phyloP scores from a whole-genome alignment of 768 basidiomycete species.

The Collybia sp. region DNA sequence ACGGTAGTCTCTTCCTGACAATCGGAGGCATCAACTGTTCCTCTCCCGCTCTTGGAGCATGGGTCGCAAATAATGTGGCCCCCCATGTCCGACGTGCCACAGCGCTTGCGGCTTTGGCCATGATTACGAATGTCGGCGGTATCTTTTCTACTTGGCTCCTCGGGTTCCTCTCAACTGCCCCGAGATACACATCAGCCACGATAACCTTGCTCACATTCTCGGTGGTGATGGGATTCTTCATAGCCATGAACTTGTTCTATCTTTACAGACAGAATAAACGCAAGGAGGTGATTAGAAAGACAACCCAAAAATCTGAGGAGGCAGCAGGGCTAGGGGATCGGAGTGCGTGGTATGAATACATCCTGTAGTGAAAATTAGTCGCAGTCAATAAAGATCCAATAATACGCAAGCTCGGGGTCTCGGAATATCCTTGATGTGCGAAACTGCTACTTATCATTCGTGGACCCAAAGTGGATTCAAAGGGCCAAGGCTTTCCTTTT shows the following conservation, averaged over 20 bases:
- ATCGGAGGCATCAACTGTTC: constrained; percentile 27
- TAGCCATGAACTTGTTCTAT: constrained; percentile 20
- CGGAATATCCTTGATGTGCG: no score
- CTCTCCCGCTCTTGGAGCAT: constrained; percentile 30
- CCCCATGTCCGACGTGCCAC: constrained; percentile 35
- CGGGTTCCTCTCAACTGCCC: constrained; percentile 28
- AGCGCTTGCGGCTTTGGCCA: constrained; percentile 28
- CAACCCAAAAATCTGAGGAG: constrained; percentile 19
- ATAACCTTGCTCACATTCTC: constrained; percentile 17
- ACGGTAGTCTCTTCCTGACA: constrained; percentile 32
- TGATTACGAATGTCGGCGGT: constrained; percentile 30
- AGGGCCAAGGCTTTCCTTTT: no score
- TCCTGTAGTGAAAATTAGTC: constrained; percentile 12
- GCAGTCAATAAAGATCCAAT: no score
- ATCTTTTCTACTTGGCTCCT: constrained; percentile 40
- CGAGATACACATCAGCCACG: constrained; percentile 30
- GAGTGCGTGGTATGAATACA: constrained; percentile 33
- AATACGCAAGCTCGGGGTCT: no score
- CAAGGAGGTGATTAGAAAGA: constrained; percentile 21
- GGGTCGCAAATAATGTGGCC: constrained; percentile 37
- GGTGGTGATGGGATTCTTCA: constrained; percentile 18
- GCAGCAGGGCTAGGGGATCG: constrained; percentile 23
- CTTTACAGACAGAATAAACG: constrained; percentile 22
- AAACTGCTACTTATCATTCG: no score
- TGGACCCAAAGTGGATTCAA: no score